These are phyloP conservation scores for Lavandula angustifolia DNA, from an alignment of 257 asterid species.

Conservation along the genomic window DNA sequence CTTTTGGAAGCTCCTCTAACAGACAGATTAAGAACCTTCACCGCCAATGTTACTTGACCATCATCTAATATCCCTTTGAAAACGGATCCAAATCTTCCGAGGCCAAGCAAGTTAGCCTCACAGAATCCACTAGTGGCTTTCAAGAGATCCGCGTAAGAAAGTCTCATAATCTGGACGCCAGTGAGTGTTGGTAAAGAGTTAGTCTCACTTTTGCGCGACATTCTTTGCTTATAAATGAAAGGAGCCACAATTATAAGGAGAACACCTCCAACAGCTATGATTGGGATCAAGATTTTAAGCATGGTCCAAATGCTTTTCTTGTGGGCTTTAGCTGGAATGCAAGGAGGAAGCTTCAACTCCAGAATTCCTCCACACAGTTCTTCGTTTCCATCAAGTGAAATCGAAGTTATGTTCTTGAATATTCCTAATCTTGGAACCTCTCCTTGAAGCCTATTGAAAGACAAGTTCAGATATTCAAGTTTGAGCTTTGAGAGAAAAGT, in stretches of 20 bases:
- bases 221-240: background rate
- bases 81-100: too few relatives aligned
- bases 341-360: background rate
- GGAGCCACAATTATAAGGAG: background rate
- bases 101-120: background rate
- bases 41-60: constrained; percentile 9
- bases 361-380: background rate
- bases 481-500: background rate
- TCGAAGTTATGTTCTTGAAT: background rate
- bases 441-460: background rate
- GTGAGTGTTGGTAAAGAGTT: background rate
- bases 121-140: background rate
- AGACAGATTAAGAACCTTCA: constrained; percentile 31
- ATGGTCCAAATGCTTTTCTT: background rate
- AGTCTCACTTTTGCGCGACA: background rate
- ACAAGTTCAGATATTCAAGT: background rate
- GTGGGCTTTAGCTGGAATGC: background rate
- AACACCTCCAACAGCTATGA: background rate
- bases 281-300: background rate
- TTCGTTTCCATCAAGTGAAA: background rate
- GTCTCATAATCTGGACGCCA: background rate
- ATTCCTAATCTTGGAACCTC: background rate
- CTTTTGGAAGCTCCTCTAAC: constrained; percentile 38
- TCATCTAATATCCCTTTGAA: constrained; percentile 7
- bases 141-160: background rate